phyloP scores from a whole-genome alignment of 2,329 filamentous ascomycete genomes.

The Colletotrichum neosansevieriae region DNA sequence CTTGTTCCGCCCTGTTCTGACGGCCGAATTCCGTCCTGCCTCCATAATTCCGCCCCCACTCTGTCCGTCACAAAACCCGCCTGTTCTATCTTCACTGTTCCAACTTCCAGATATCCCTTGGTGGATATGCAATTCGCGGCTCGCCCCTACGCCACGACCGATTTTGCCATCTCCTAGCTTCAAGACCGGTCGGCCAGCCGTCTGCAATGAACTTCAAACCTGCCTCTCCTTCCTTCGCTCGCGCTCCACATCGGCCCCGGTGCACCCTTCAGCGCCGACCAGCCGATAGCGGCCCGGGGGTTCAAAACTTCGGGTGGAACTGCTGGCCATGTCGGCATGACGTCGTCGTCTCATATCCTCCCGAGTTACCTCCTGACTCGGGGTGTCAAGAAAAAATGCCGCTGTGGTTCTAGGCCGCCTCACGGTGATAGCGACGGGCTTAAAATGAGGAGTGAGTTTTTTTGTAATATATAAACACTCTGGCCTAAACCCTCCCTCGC shows the following conservation, averaged over 20 bases:
- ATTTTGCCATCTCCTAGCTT: background rate
- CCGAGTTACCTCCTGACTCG: constrained; percentile 32
- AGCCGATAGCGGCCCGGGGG: constrained; percentile 23
- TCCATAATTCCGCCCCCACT: background rate
- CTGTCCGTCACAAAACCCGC: constrained; percentile 1
- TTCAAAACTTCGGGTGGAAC: constrained; percentile 16
- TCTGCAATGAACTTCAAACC: background rate
- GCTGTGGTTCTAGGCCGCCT: background rate
- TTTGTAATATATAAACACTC: constrained; percentile 15
- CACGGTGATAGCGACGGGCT: background rate
- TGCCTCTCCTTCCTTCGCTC: background rate
- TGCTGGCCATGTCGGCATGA: constrained; percentile 26
- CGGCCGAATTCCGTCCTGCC: constrained; percentile 37
- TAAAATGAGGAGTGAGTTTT: constrained; percentile 7
- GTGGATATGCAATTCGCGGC: constrained; percentile 20
- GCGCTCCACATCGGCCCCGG: constrained; percentile 25
- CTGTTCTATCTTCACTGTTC: background rate
- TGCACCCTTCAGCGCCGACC: constrained; percentile 24
- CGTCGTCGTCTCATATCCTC: constrained; percentile 26
- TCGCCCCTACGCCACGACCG: constrained; percentile 34
- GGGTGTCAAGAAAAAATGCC: constrained; percentile 1
- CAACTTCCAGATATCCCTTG: background rate
- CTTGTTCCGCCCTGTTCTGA: background rate
- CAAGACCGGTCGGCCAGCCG: background rate
- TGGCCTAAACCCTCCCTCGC: background rate